A percentile compares a stretch with the other conserved stretches of the same genome.
phyloP scores from a whole-genome alignment of 805 yeast species.

The Hanseniaspora meyeri region DNA sequence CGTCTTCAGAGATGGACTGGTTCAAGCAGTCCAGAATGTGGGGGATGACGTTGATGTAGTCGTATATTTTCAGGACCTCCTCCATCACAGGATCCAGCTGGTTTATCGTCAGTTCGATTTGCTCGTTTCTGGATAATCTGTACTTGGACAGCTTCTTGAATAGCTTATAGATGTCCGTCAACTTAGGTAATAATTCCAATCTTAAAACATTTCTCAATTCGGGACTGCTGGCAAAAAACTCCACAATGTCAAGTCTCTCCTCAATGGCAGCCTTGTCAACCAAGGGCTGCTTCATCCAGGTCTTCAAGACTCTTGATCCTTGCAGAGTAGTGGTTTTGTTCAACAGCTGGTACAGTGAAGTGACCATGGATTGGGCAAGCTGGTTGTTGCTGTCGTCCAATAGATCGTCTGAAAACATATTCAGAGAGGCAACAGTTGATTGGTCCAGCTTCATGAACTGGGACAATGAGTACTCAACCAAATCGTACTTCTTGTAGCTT shows the following conservation, averaged over 20 bases:
- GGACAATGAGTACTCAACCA: constrained; percentile 58
- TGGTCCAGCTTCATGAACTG: constrained; percentile 83
- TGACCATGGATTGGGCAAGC: constrained; percentile 39
- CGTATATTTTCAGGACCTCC: constrained; percentile 82
- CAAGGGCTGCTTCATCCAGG: constrained; percentile 94
- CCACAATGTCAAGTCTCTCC: constrained; percentile 66
- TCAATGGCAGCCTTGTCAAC: constrained; percentile 48
- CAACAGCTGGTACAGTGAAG: constrained; percentile 55
- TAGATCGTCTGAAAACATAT: constrained; percentile 51
- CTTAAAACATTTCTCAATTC: constrained; percentile 53
- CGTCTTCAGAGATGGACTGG: constrained; percentile 35
- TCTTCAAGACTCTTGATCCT: constrained; percentile 78
- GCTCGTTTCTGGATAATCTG: constrained; percentile 41
- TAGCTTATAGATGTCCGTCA: constrained; percentile 74
- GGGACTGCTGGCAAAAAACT: constrained; percentile 55
- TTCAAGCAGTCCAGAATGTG: constrained; percentile 40
- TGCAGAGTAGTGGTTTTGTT: constrained; percentile 81
- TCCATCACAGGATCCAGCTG: constrained; percentile 36
- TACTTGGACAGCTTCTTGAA: constrained; percentile 39
- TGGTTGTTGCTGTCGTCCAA: constrained; percentile 20
- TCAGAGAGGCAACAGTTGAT: constrained; percentile 77
- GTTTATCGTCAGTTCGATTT: background rate
- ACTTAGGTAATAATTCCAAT: constrained; percentile 51
- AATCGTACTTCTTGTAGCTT: constrained; percentile 39
- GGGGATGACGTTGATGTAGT: constrained; percentile 60